These are phyloP conservation scores for Pichia deserticola DNA, from an alignment of 805 yeast species.

Conservation along the genomic window DNA sequence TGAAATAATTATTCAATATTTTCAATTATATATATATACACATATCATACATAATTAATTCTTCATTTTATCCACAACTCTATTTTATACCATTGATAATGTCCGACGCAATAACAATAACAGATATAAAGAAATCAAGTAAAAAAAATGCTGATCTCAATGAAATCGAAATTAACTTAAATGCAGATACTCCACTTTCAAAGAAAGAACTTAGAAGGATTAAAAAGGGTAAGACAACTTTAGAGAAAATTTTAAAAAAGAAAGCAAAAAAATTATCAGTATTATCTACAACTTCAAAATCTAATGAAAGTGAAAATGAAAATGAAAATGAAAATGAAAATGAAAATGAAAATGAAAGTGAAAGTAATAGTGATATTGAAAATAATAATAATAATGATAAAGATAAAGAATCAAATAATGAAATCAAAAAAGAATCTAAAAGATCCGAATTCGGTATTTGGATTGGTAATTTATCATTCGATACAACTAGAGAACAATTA, in stretches of 20 bases:
- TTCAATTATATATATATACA: too few relatives aligned
- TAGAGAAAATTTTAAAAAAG: constrained; percentile 43
- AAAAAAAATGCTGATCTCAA: neutral
- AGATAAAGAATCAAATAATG: constrained; percentile 21
- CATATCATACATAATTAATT: too few relatives aligned
- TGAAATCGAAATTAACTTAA: constrained; percentile 62
- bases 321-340: constrained; percentile 11
- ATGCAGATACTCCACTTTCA: constrained; percentile 73
- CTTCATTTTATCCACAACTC: too few relatives aligned
- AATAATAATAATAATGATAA: constrained; percentile 16
- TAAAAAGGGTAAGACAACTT: constrained; percentile 65
- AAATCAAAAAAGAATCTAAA: constrained; percentile 16
- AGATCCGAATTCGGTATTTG: constrained; percentile 71
- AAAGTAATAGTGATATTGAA: too few relatives aligned
- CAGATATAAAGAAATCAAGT: neutral
- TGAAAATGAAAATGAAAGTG: constrained; percentile 21
- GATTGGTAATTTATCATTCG: constrained; percentile 90
- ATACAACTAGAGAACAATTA: constrained; percentile 71
- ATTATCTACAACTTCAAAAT: constrained; percentile 8
- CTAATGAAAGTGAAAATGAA: constrained; percentile 11
- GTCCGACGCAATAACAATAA: too few relatives aligned
- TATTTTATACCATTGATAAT: too few relatives aligned
- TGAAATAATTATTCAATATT: too few relatives aligned
- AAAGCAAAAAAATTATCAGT: constrained; percentile 25
- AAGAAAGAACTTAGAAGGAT: constrained; percentile 83